Conservation (phyloP, 768 basidiomycete genomes). For the Saitozyma sp. region DNA sequence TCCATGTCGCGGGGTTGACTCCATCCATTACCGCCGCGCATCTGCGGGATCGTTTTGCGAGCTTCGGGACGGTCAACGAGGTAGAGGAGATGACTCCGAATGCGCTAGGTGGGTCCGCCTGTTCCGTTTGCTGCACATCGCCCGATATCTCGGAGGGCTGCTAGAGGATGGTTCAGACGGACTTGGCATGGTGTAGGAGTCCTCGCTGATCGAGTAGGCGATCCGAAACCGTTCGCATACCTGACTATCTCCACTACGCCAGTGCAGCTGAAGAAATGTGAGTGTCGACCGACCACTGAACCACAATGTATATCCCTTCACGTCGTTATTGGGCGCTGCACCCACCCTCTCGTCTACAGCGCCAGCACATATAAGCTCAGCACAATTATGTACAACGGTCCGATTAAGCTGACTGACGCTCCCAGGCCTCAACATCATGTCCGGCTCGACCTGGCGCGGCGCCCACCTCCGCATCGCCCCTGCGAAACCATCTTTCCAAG, state of each 20-base stretch:
- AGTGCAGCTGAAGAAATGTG: constrained; percentile 41
- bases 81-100: constrained; percentile 32
- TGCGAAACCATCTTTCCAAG: constrained; percentile 36
- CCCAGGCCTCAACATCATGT: constrained; percentile 47
- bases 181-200: background rate
- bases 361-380: too few species aligned
- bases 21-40: constrained; percentile 38
- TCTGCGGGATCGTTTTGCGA: constrained; percentile 40
- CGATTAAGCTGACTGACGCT: background rate
- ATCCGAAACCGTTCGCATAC: constrained; percentile 40
- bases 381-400: too few species aligned
- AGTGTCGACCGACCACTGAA: background rate
- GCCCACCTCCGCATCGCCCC: constrained; percentile 44
- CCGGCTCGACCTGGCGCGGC: constrained; percentile 48
- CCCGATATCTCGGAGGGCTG: too few species aligned
- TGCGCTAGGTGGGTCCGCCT: constrained; percentile 31
- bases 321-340: too few species aligned
- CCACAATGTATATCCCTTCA: background rate
- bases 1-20: constrained; percentile 41
- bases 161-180: background rate
- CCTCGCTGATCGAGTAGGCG: constrained; percentile 16
- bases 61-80: constrained; percentile 35
- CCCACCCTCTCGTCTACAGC: too few species aligned
- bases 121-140: background rate
- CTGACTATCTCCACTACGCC: constrained; percentile 39